Percentiles rank a stretch among this genome's conserved stretches.
Conservation (phyloP, 306 rosid genomes). For the Gleditsia sinensis region DNA sequence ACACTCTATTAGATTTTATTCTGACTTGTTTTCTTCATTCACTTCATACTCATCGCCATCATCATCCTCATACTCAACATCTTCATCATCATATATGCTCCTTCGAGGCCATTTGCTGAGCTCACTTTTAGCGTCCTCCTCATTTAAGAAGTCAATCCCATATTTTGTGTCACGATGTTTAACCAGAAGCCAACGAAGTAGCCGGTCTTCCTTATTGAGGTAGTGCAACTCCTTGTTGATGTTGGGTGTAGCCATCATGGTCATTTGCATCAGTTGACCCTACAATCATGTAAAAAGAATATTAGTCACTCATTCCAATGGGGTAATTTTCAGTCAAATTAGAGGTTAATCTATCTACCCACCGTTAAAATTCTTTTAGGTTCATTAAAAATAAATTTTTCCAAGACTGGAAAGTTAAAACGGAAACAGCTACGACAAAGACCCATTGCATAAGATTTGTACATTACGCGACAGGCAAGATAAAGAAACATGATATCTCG, state of each 20-base stretch:
- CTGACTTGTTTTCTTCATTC: constrained; percentile 12
- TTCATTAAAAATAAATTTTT: not conserved
- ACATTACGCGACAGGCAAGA: not conserved
- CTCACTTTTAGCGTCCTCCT: constrained; percentile 47
- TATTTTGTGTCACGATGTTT: constrained; percentile 59
- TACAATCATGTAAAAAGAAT: constrained; percentile 36
- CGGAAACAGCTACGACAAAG: not conserved
- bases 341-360: not conserved
- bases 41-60: constrained; percentile 47
- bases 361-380: not conserved
- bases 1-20: not conserved
- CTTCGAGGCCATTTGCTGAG: constrained; percentile 19
- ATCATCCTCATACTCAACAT: not conserved
- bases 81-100: constrained; percentile 12
- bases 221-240: constrained; percentile 92
- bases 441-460: not conserved
- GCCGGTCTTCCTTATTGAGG: constrained; percentile 88
- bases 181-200: constrained; percentile 84
- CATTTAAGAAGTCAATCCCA: constrained; percentile 50
- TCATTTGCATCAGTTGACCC: constrained; percentile 93
- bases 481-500: not conserved
- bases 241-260: constrained; percentile 92
- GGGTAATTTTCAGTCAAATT: constrained; percentile 6
- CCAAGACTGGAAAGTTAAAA: too few relatives aligned
- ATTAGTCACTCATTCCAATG: not conserved